These are phyloP conservation scores for Tardiomyces depauwii DNA, from an alignment of 1,139 yeast genomes.

Conservation along the genomic window DNA sequence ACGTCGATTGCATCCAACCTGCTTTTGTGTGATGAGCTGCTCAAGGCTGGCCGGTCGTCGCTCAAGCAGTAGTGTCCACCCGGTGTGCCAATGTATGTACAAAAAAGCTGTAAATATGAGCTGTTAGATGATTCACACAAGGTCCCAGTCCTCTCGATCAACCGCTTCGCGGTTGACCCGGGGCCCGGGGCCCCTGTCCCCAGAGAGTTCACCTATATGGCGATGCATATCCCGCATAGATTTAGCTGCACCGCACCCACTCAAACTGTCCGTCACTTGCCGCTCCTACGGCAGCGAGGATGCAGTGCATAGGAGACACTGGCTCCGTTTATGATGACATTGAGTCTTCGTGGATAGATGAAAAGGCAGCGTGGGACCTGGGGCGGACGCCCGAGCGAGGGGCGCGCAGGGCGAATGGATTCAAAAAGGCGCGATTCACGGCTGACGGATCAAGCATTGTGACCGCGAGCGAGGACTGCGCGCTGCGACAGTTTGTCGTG, in stretches of 20 bases:
- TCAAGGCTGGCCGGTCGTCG: conserved; percentile 92
- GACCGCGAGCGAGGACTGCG: neutral
- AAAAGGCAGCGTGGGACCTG: neutral
- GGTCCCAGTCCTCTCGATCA: too few species aligned
- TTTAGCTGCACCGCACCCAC: too few species aligned
- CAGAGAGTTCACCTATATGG: too few species aligned
- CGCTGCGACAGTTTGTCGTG: neutral
- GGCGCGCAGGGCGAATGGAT: neutral
- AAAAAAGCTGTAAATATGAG: too few species aligned
- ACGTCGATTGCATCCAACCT: conserved; percentile 91
- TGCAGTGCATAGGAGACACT: neutral
- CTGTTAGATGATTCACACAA: too few species aligned
- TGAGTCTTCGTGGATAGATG: neutral
- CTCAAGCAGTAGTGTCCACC: conserved; percentile 41
- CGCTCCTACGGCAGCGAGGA: neutral
- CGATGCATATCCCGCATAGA: too few species aligned
- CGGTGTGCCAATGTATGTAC: too few species aligned
- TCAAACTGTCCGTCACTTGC: too few species aligned
- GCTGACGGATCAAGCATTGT: neutral
- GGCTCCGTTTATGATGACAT: neutral
- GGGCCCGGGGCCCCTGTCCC: too few species aligned
- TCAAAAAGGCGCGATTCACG: neutral
- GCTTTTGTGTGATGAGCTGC: conserved; percentile 85
- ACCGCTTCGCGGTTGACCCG: too few species aligned
- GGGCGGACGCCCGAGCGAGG: neutral